These are phyloP conservation scores for Bondarzewia mesenterica DNA, from an alignment of 1,284 basidiomycete genomes.

Conservation along the genomic window DNA sequence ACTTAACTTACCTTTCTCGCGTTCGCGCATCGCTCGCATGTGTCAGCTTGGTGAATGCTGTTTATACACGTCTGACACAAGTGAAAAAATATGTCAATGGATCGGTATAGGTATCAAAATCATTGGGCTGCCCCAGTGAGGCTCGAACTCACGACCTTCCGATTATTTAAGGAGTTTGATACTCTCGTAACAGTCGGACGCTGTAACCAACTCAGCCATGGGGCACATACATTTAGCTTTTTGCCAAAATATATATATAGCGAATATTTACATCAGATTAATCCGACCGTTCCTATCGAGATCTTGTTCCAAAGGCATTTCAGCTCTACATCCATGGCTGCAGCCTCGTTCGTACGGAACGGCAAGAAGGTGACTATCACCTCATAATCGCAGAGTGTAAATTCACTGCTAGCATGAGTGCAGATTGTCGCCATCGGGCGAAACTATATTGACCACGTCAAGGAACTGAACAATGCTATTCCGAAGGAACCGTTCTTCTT, in stretches of 20 bases:
- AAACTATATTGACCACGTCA: slow-evolving; percentile 82
- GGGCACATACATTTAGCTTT: no score
- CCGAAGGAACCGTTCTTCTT: slow-evolving; percentile 99
- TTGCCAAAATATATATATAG: no score
- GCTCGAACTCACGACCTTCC: slow-evolving; percentile 73
- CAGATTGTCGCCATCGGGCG: slow-evolving; percentile 89
- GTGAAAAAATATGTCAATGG: no score
- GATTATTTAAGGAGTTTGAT: slow-evolving; percentile 34
- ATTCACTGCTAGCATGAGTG: neutral
- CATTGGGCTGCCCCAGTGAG: slow-evolving; percentile 60
- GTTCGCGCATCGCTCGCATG: no score
- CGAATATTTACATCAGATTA: no score
- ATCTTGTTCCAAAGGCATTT: neutral
- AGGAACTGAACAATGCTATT: slow-evolving; percentile 84
- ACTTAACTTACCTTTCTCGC: no score
- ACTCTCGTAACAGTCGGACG: slow-evolving; percentile 67
- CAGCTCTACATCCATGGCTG: slow-evolving; percentile 16
- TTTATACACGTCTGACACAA: no score
- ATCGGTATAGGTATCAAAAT: no score
- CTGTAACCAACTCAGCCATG: slow-evolving; percentile 79
- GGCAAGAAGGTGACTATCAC: slow-evolving; percentile 34
- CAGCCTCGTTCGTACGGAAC: slow-evolving; percentile 36
- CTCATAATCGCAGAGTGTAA: neutral
- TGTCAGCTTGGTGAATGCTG: no score
- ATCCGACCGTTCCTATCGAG: no score